Base-by-base conservation (phyloP, 2,329 filamentous ascomycete species). In the Phaeosphaeria sp. region DNA sequence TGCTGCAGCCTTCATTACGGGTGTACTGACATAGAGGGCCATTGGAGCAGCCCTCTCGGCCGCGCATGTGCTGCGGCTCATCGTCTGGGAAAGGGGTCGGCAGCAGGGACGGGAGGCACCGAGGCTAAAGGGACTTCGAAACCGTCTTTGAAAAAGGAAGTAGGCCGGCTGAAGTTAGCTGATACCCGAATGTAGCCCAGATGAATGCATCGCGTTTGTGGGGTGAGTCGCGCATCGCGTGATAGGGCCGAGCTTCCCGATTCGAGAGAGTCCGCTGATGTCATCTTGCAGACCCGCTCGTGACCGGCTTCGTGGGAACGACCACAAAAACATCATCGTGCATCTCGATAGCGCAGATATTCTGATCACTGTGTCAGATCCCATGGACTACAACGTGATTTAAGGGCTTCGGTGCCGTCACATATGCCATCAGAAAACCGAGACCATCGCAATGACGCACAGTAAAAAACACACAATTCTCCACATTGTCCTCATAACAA, bases 21-120 rank as follows among this genome's bases (percentile, higher is more conserved):
- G 55, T 55, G 42, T 52, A n/a, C 58, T 68, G 64, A 69, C 67
- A 68, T 67, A 60, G 57, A 54, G 61, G 54, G 49, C 36, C 51
- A 50, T 41, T 63, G 61, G 49, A 49, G 54, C 56, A 41, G 53
- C 50, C 59, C 66, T 75, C 71, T 68, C 72, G 72, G 72, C 72
- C 72, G 72, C 72, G 72, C 72, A 71, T 66, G 50, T 60, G 63
- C 54, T 39, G 53, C 59, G 57, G 58, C 60, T 36, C 46, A 36
- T 44, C 52, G 55, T 55, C 48, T 62, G 54, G 30, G 46, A 55
- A 54, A 48, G 18, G 46, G 55, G 56, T 58, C 56, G 62, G 62
- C 59, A 57, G 52, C 44, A 57, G 30, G 22, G 57, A 60, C 67
- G 63, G 65, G 55, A 64, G 58, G 58, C 57, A 59, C 60, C 59